Evolutionary conservation across 1,284 basidiomycete genomes (phyloP), one percentile per base, ranked within the genome.

Genomic region (Exobasidium rhododendri): DNA sequence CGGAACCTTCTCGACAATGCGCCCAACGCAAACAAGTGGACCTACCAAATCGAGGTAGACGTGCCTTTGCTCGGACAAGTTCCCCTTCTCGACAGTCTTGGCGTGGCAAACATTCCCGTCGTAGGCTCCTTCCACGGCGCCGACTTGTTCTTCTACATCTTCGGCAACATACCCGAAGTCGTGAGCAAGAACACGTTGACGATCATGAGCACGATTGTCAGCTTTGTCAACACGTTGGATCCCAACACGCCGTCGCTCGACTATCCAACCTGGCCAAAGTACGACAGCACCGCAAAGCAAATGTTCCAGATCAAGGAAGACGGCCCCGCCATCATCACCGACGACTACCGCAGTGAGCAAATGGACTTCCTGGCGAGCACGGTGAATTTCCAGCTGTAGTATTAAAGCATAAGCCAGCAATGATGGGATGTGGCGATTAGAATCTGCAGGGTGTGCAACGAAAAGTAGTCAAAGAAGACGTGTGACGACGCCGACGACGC

Each of bases 251-350:
- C 20, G 5, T n/a, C 20, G 3, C 4, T 55, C 5, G 52, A 55
- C 24, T n/a, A 26, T 35, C 52, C 29, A 40, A 35, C n/a, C 11
- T 55, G 52, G 52, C 52, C 52, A 40, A 26, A 55, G 28, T 55
- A 55, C 29, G 29, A 32, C 14, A 17, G 29, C 14, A 31, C 14
- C 28, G 4, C 5, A 4, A 14, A 31, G 28, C 29, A 31, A 55
- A 20, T 55, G 3, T 14, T 52, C 3, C 52, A 55, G 4, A 32
- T 29, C 4, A 55, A 20, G 13, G 52, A 29, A 44, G n/a, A 20
- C 3, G 35, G 35, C n/a, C 14, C 35, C 22, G 29, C n/a, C 14
- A 6, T 55, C 13, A 32, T 55, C 26, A 14, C n/a, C 28, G 52
- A 55, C 35, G 29, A 44, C 24, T 55, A 32, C 52, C 52, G 52